These are phyloP conservation scores for Amaranthus hypochondriacus DNA, from an alignment of 148 eudicot genomes.

Conservation along the genomic window DNA sequence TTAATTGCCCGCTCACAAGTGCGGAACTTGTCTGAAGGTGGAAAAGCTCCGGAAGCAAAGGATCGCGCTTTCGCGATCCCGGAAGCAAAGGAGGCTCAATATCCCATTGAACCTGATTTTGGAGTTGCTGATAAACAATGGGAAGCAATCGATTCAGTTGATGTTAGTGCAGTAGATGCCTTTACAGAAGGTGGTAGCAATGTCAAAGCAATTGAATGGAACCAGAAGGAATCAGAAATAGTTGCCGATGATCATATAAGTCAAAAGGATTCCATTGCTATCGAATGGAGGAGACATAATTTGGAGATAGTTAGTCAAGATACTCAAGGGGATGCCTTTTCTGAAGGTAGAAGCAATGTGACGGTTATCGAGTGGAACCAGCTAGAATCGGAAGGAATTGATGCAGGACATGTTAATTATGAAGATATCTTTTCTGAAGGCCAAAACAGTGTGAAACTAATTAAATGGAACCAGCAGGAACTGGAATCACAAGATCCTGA, in stretches of 20 bases:
- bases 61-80: slow-evolving; percentile 34
- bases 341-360: slow-evolving; percentile 10
- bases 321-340: background rate
- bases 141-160: background rate
- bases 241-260: background rate
- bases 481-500: background rate
- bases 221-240: background rate
- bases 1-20: slow-evolving; percentile 20
- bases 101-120: slow-evolving; percentile 12
- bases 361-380: background rate
- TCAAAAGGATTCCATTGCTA: background rate
- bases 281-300: slow-evolving; percentile 18
- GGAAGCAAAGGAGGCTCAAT: slow-evolving; percentile 9
- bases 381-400: background rate
- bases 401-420: background rate
- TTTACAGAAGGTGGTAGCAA: background rate
- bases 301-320: background rate
- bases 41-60: slow-evolving; percentile 25
- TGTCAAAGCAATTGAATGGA: slow-evolving; percentile 6
- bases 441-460: background rate
- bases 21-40: slow-evolving; percentile 22
- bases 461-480: slow-evolving; percentile 5
- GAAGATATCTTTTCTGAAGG: slow-evolving; percentile 7
- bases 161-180: background rate
- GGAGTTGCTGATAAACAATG: background rate